Evolutionary conservation across 331 rosid genomes (phyloP), one percentile per base, ranked within the genome.

Genomic region (Cucumis variabilis): DNA sequence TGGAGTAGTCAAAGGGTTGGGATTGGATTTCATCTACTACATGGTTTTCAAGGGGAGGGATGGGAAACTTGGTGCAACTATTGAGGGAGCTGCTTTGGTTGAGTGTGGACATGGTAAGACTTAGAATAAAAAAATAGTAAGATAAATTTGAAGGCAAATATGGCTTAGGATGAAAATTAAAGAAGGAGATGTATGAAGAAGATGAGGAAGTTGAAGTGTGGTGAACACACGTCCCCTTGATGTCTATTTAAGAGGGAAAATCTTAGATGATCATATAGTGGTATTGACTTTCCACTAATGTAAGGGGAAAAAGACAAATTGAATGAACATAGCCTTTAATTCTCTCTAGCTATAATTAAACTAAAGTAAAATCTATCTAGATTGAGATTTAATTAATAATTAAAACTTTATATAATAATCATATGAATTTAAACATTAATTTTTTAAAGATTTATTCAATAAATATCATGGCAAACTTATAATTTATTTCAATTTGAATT

Each of bases 1-100:
- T 96, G 0, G 98, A 91, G 93, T 96, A 96, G 90, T 96, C 96
- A 65, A 96, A 88, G 17, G 94, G 93, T 53, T 91, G 85, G 30
- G 90, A 4, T 88, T 91, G 91, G 28, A 82, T 83, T 67, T 92
- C 94, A 7, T 74, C 80, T 37, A 73, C 79, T 9, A 73, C 53
- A 12, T 73, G 51, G 78, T 72, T 72, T 33, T 79, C 48, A 19
- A 9, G 84, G 41, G 68, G 25, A 16, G 41, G 65, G 62, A 3
- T 13, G 41, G 46, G 63, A 24, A 79, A 25, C 66, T 82, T 62
- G 12, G 72, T 33, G 58, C 67, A 37, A 27, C 28, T 53, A 16
- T 51, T 53, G 27, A 46, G 53, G 82, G 82, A 58, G 48, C 33
- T 28, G 71, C 25, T 65, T 2, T 83, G 63, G 58, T 63, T 86